Evolutionary conservation across 495 filamentous ascomycete genomes (phyloP).

Genomic region (Cenococcum geophilum): DNA sequence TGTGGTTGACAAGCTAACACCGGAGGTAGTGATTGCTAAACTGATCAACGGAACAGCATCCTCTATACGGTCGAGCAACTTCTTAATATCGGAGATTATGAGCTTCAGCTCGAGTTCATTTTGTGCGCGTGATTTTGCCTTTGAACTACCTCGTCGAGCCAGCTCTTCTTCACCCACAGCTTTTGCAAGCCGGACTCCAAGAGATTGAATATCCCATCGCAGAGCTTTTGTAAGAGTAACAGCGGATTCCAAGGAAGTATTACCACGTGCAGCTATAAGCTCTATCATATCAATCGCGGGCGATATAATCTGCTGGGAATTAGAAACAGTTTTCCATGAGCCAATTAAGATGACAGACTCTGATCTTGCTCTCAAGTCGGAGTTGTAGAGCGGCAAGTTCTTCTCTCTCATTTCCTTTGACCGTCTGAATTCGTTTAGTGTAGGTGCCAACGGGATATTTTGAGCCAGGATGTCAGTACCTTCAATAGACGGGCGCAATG

Average conservation of each 20-base stretch:
- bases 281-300: constrained; percentile 93
- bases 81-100: constrained; percentile 71
- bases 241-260: constrained; percentile 86
- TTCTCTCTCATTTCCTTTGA: constrained; percentile 61
- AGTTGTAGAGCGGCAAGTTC: constrained; percentile 68
- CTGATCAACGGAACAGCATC: constrained; percentile 91
- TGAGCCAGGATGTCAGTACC: constrained; percentile 40
- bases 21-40: constrained; percentile 91
- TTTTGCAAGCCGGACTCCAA: constrained; percentile 69
- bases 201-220: constrained; percentile 77
- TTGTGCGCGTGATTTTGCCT: constrained; percentile 44
- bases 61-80: constrained; percentile 72
- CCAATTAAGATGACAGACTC: constrained; percentile 44
- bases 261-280: constrained; percentile 88
- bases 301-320: constrained; percentile 62
- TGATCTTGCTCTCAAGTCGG: constrained; percentile 75
- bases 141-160: constrained; percentile 45
- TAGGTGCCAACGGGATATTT: background rate
- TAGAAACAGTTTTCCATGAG: background rate
- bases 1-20: constrained; percentile 72
- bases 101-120: constrained; percentile 57
- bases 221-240: constrained; percentile 78
- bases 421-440: constrained; percentile 44
- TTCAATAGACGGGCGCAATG: constrained; percentile 77
- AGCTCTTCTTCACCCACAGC: constrained; percentile 64